phyloP scores from a whole-genome alignment of 208 protist genomes.

The Leptomonas pyrrhocoris region DNA sequence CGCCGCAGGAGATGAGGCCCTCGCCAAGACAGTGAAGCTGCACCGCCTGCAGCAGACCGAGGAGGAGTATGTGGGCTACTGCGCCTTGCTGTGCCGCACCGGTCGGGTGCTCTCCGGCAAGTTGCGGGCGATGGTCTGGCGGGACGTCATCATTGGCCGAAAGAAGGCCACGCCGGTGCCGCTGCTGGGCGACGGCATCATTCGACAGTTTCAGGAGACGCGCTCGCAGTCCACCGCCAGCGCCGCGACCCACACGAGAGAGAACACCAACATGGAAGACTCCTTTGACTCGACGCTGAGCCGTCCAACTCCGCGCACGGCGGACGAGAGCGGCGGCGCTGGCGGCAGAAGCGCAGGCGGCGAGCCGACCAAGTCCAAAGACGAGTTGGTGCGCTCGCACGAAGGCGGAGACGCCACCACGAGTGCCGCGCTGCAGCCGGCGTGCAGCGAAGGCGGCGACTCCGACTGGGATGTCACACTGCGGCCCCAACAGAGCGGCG shows the following conservation, averaged over 20 bases:
- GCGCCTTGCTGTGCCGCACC: conserved; percentile 32
- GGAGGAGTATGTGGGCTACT: conserved; percentile 48
- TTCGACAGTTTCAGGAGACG: conserved; percentile 27
- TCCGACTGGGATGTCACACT: background rate
- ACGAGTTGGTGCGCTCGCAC: background rate
- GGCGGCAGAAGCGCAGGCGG: background rate
- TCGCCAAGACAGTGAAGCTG: conserved; percentile 20
- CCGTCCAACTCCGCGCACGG: background rate
- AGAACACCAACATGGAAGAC: conserved; percentile 18
- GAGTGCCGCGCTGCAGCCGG: background rate
- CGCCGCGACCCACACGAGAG: conserved; percentile 11
- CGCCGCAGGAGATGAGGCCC: conserved; percentile 10
- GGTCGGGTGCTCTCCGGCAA: conserved; percentile 40
- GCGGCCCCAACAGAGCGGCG: background rate
- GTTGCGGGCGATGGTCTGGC: conserved; percentile 64
- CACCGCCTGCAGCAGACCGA: conserved; percentile 19
- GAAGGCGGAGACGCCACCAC: background rate
- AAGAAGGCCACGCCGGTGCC: conserved; percentile 31
- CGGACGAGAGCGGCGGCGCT: background rate
- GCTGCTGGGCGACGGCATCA: conserved; percentile 43
- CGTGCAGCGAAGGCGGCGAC: background rate
- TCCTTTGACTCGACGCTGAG: conserved; percentile 23
- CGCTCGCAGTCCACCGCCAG: conserved; percentile 12
- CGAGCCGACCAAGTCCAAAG: background rate
- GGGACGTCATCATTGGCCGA: conserved; percentile 47